Evolutionary conservation across 2,329 filamentous ascomycete species (phyloP), one percentile per base, ranked within the genome.

Genomic region (Mariannaea sp.): DNA sequence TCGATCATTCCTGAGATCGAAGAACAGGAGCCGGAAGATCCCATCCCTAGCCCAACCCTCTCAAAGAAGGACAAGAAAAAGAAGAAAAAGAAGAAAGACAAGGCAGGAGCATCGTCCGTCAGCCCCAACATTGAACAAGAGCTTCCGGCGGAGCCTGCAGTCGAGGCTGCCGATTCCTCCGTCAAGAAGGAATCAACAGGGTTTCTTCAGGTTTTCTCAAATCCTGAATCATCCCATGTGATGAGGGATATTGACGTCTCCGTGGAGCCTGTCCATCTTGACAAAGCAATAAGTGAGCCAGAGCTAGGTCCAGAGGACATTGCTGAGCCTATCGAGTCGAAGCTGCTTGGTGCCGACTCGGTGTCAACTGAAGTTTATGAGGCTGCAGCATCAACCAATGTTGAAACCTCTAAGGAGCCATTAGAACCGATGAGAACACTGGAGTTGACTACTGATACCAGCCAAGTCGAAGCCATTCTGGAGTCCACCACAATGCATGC

Each of bases 31-130:
- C 42, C 53, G 33, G 53, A 58, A 33, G 58, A 59, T 8, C 49
- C 59, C 20, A 44, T 42, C 35, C 27, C 56, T 7, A 19, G 14
- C 17, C 49, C 49, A 8, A 20, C 26, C 9, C 44, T 55, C 24
- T 58, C 46, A 7, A 65, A 66, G 35, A 65, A 61, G 27, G 58
- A 57, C 19, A 56, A 55, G 33, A 61, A 61, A 20, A 62, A 58
- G 20, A 49, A 53, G 33, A 60, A 65, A 33, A 61, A 61, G 53
- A 46, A 46, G 40, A 57, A 64, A 46, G 53, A 54, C 40, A 55
- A 59, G 48, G 17, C 44, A 35, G 17, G 26, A 13, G 46, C 46
- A 8, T 17, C 35, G 9, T n/a, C 29, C n/a, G 39, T 26, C 6
- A 32, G 13, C n/a, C 30, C 40, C 19, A 26, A 9, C 8, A 39